A percentile compares a stretch with the other conserved stretches of the same genome.
Evolutionary conservation across 1,284 basidiomycete genomes (phyloP).

Genomic region (Cryptococcus sp.): DNA sequence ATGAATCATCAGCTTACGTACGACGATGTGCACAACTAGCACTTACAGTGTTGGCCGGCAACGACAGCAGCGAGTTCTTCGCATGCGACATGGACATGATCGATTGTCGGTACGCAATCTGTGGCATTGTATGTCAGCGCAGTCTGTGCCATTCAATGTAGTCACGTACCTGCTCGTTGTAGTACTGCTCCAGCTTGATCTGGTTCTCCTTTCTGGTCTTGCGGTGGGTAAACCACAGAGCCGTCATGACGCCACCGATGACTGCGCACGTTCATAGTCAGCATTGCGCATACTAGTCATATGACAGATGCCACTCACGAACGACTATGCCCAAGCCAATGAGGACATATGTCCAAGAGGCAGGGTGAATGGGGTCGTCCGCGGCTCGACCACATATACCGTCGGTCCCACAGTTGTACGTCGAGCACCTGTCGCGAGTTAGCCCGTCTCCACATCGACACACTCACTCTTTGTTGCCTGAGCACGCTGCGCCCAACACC

Average conservation of each 20-base stretch:
- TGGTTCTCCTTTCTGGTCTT: slow-evolving; percentile 71
- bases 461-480: slow-evolving; percentile 76
- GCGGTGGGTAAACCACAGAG: slow-evolving; percentile 69
- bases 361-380: slow-evolving; percentile 66
- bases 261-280: slow-evolving; percentile 53
- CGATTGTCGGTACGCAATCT: slow-evolving; percentile 55
- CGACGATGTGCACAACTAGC: background rate
- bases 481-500: slow-evolving; percentile 62
- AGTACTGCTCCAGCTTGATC: slow-evolving; percentile 79
- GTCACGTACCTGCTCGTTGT: slow-evolving; percentile 72
- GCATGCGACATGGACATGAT: slow-evolving; percentile 54
- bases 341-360: slow-evolving; percentile 69
- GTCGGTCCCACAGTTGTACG: slow-evolving; percentile 70
- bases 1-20: background rate
- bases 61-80: slow-evolving; percentile 46
- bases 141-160: background rate
- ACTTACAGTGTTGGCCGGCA: slow-evolving; percentile 37
- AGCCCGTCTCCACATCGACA: background rate
- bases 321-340: slow-evolving; percentile 72
- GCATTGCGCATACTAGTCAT: background rate
- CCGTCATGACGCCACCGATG: slow-evolving; percentile 68
- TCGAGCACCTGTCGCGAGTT: slow-evolving; percentile 62
- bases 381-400: slow-evolving; percentile 65
- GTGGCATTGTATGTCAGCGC: background rate
- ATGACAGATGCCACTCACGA: slow-evolving; percentile 55